Base-by-base conservation (phyloP, 2,329 filamentous ascomycete species). In the Venturia pyrina region DNA sequence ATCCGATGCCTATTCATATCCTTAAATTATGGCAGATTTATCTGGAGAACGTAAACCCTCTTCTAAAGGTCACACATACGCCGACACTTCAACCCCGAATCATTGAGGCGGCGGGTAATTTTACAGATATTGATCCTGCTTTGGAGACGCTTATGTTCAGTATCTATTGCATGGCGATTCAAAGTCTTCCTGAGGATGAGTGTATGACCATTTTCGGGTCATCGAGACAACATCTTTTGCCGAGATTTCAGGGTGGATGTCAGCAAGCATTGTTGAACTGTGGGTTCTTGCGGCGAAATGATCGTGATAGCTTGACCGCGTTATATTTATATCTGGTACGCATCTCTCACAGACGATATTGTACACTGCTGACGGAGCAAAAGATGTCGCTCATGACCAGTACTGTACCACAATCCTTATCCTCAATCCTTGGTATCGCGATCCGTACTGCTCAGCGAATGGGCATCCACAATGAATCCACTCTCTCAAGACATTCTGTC, bases 1-100 rank as follows among this genome's bases (percentile, higher is more conserved):
- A 89, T 69, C 89, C 90, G 0, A 79, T 85, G 5, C 83, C 86
- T 0, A 81, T 85, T 15, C 85, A 90, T 43, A 83, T 89, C 34
- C 87, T 90, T 70, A 82, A 82, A 63, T 80, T 93, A 5, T 67
- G 62, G 63, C 62, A 65, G 24, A 19, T 60, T 5, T 67, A 56
- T 40, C 63, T 59, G 24, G 66, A 67, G 13, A 65, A 67, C 34
- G 66, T 67, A 2, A 66, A 67, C 32, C 66, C 66, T 32, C 50
- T 67, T n/a, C 24, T 60, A 32, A 67, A 67, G 32, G 32, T 67
- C 32, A 61, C 43, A 8, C 66, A 67, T 50, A 43, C 56, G 17
- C 66, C 66, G 19, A 65, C 46, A 4, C 75, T 91, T 4, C 87
- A 91, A 70, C 82, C 83, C 1, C 82, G 83, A 59, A 78, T 92